Percentiles rank a stretch among this genome's conserved stretches.
Conservation (phyloP, 192 early-diverging fungal species). For the Coemansia sp. region DNA sequence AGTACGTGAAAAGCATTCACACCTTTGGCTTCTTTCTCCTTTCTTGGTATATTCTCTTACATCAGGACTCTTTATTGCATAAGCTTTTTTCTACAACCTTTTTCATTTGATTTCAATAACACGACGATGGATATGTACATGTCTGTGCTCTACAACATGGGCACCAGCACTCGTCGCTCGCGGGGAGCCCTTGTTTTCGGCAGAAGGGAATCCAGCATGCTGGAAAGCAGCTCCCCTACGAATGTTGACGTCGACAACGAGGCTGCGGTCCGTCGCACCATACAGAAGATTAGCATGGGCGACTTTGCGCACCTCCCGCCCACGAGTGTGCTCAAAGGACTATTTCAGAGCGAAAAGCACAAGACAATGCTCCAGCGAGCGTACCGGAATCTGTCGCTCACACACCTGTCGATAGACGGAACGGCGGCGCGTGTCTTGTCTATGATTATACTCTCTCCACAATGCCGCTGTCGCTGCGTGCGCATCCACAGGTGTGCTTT, state of each 20-base stretch:
- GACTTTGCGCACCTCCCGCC: constrained; percentile 39
- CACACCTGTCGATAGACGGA: constrained; percentile 20
- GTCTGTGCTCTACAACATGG: constrained; percentile 26
- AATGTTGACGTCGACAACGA: constrained; percentile 17
- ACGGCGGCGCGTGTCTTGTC: constrained; percentile 26
- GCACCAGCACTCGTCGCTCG: not conserved
- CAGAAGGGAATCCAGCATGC: not conserved
- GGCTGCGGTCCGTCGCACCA: constrained; percentile 10
- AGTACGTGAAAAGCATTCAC: not conserved
- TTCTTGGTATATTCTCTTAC: too few relatives aligned
- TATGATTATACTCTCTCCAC: constrained; percentile 24
- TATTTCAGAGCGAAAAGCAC: constrained; percentile 19
- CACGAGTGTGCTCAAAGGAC: constrained; percentile 19
- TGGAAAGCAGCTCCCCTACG: not conserved
- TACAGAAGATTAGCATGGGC: constrained; percentile 24
- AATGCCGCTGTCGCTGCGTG: constrained; percentile 27
- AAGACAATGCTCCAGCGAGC: constrained; percentile 8
- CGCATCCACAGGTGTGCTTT: constrained; percentile 28
- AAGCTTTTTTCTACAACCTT: not conserved
- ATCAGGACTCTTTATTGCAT: not conserved
- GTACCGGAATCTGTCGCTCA: constrained; percentile 16
- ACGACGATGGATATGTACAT: constrained; percentile 26
- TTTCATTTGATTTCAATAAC: not conserved
- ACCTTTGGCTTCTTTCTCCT: not conserved
- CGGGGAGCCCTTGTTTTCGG: constrained; percentile 10